These are phyloP conservation scores for Dactylis glomerata DNA, from an alignment of 176 grass and related monocot genomes.

Conservation along the genomic window DNA sequence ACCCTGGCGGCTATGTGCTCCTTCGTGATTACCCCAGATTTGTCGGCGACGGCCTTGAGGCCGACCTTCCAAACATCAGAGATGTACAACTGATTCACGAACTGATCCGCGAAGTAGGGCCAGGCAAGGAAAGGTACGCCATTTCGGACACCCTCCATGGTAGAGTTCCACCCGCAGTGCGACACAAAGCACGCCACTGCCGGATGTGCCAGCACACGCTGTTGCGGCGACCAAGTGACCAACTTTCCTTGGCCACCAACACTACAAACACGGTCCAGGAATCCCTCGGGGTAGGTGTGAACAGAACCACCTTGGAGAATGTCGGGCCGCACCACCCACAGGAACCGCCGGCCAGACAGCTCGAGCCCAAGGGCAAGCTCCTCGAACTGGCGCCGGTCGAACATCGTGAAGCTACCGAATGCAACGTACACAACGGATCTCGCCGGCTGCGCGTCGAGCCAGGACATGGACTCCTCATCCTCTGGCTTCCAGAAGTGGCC, in stretches of 20 bases:
- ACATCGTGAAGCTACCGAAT: slow-evolving; percentile 43
- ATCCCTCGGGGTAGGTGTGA: neutral
- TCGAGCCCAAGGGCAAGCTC: slow-evolving; percentile 45
- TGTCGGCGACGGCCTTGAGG: neutral
- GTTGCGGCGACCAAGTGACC: slow-evolving; percentile 2
- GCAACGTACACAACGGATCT: slow-evolving; percentile 43
- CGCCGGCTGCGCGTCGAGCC: slow-evolving; percentile 38
- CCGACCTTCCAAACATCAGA: slow-evolving; percentile 45
- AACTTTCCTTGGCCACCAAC: neutral
- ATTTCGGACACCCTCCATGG: slow-evolving; percentile 41
- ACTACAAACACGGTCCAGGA: neutral
- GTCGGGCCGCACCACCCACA: slow-evolving; percentile 40
- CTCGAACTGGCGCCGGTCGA: slow-evolving; percentile 25
- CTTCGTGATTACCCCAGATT: slow-evolving; percentile 4
- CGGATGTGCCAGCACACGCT: slow-evolving; percentile 4
- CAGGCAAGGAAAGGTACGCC: slow-evolving; percentile 41
- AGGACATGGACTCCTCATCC: slow-evolving; percentile 29
- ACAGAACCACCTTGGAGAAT: neutral
- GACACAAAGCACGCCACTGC: slow-evolving; percentile 47
- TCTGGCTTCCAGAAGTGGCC: slow-evolving; percentile 48
- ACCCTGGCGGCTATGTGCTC: neutral
- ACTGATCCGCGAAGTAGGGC: slow-evolving; percentile 46
- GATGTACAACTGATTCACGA: slow-evolving; percentile 40
- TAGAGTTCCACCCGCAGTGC: slow-evolving; percentile 60
- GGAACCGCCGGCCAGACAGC: slow-evolving; percentile 5